These are phyloP conservation scores for Leccinum subrobustum DNA, from an alignment of 1,284 basidiomycete species.

Conservation along the genomic window DNA sequence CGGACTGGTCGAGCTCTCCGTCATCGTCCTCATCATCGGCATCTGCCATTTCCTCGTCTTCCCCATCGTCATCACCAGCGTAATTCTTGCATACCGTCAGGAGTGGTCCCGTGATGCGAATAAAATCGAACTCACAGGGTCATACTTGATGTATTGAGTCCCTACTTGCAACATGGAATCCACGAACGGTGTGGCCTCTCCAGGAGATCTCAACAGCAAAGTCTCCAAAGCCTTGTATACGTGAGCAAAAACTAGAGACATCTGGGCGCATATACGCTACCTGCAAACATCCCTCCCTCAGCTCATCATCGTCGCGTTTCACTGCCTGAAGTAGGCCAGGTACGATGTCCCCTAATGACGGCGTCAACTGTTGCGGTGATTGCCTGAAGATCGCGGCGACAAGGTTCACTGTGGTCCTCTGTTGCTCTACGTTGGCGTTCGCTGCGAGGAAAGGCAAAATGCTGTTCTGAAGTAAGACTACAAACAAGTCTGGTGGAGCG, in stretches of 20 bases:
- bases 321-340: conserved; percentile 69
- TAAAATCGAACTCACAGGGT: conserved; percentile 66
- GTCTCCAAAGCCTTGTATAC: conserved; percentile 69
- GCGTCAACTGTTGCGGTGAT: conserved; percentile 64
- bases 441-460: conserved; percentile 63
- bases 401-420: conserved; percentile 78
- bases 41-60: conserved; percentile 82
- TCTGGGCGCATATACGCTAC: conserved; percentile 34
- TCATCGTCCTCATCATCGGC: conserved; percentile 80
- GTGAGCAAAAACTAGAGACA: conserved; percentile 3
- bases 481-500: conserved; percentile 56
- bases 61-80: conserved; percentile 73
- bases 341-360: conserved; percentile 57
- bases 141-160: conserved; percentile 84
- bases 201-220: conserved; percentile 79
- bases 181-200: conserved; percentile 77
- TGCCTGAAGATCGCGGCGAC: conserved; percentile 77
- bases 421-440: conserved; percentile 56
- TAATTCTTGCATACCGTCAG: conserved; percentile 65
- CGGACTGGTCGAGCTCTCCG: conserved; percentile 71
- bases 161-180: conserved; percentile 67
- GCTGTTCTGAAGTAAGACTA: conserved; percentile 51
- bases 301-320: conserved; percentile 75
- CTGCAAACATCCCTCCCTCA: conserved; percentile 77
- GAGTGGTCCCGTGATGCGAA: not conserved